Evolutionary conservation across 108 stramenopile genomes (phyloP).

Genomic region (Skeletonema tropicum): DNA sequence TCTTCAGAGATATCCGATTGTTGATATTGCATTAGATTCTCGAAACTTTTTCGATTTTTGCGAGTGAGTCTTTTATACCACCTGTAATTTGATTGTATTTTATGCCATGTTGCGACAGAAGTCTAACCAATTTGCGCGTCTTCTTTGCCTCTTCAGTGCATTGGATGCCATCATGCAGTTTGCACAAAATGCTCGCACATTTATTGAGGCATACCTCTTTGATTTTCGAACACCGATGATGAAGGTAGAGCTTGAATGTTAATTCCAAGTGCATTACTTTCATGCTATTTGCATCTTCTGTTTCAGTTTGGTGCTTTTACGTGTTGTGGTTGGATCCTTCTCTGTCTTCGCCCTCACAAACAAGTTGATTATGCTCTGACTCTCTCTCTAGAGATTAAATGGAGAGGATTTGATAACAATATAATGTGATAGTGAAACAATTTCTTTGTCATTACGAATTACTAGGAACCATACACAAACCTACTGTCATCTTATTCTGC

Average conservation of each 20-base stretch:
- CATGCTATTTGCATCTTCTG: background rate
- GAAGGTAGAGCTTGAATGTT: conserved; percentile 1
- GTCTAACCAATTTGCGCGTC: background rate
- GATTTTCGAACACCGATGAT: background rate
- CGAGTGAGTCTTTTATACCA: background rate
- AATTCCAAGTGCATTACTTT: background rate
- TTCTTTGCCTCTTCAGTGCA: background rate
- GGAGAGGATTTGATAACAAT: background rate
- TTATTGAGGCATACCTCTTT: background rate
- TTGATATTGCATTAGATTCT: background rate
- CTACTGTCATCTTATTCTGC: too few relatives aligned
- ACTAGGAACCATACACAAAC: background rate
- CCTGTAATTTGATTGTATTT: background rate
- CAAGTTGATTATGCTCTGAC: too few relatives aligned
- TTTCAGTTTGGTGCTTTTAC: background rate
- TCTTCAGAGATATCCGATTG: conserved; percentile 3
- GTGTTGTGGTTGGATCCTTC: background rate
- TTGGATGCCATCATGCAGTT: background rate
- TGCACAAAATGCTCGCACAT: background rate
- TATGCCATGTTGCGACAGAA: background rate
- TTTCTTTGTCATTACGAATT: background rate
- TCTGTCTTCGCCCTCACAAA: too few relatives aligned
- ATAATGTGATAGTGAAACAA: background rate
- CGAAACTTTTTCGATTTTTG: background rate
- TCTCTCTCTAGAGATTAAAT: background rate